Evolutionary conservation across 129 eudicot species (phyloP), one percentile per base, ranked within the genome.

Genomic region (Lactuca saligna): DNA sequence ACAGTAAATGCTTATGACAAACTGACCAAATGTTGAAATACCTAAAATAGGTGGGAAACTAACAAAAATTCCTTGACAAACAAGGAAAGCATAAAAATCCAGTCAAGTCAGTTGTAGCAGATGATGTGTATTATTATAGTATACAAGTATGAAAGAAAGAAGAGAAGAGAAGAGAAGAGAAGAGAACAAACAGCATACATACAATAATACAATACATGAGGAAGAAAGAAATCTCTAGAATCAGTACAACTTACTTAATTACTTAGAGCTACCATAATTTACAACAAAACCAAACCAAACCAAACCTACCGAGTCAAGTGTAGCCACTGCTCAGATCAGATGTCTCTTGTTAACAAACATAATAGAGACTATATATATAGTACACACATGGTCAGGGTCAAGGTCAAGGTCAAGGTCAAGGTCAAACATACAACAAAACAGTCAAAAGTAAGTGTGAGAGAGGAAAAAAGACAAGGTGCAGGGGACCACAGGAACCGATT

Each of bases 401-500:
- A 51, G 75, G 29, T 68, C 75, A 75, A 51, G 29, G 29, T 68
- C 75, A 75, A 51, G 75, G 29, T 68, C 75, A 75, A 51, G 75
- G 70, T 69, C 64, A 75, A 61, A 69, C 80, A 76, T 61, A 76
- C 75, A 76, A 61, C 41, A 69, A 60, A 69, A 61, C 5, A 29
- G 75, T 75, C 69, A 75, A 75, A 75, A 10, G 63, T 46, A 25
- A 25, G 29, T 25, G 29, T 25, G 29, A 1, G 29, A 25, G 29
- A 25, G 29, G 10, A 46, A 8, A 37, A 57, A 37, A 4, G 0
- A 14, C 37, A 50, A 75, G 41, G 48, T 42, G 50, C 74, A 67
- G 33, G 69, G 74, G 68, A 75, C 74, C 62, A 39, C 62, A 39
- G 59, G 58, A 67, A 74, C 80, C 59, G 69, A 63, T 60, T n/a